These are phyloP conservation scores for Ettlia oleoabundans DNA, from an alignment of 139 green algal genomes.

Conservation along the genomic window DNA sequence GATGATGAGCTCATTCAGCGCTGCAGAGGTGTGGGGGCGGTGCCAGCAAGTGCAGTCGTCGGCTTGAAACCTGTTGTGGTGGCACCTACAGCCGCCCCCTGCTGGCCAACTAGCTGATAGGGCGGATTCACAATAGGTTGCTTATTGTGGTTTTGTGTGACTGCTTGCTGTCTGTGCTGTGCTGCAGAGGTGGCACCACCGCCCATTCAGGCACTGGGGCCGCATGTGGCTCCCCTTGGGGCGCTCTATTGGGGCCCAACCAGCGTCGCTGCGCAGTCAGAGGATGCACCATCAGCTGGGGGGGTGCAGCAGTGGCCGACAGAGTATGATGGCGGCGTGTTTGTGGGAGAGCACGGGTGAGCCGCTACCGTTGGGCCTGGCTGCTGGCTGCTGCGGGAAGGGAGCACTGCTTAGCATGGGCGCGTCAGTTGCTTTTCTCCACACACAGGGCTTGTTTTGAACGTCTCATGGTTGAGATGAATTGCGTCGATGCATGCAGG, in stretches of 20 bases:
- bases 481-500: conserved; percentile 39
- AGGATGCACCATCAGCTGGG: background rate
- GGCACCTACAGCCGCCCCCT: too few species aligned
- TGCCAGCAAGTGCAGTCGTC: too few species aligned
- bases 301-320: conserved; percentile 27
- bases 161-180: too few species aligned
- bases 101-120: background rate
- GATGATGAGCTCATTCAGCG: background rate
- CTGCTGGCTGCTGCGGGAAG: background rate
- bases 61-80: too few species aligned
- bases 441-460: background rate
- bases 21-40: conserved; percentile 15
- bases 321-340: conserved; percentile 42
- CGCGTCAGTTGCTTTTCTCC: background rate
- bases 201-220: conserved; percentile 55
- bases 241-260: conserved; percentile 44
- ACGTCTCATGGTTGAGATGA: background rate
- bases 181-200: conserved; percentile 29
- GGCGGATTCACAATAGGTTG: too few species aligned
- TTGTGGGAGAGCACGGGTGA: conserved; percentile 44
- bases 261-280: background rate
- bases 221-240: conserved; percentile 57
- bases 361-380: background rate
- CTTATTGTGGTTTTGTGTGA: too few species aligned
- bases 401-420: background rate